These are phyloP conservation scores for Evernia prunastri DNA, from an alignment of 495 filamentous ascomycete genomes.

Conservation along the genomic window DNA sequence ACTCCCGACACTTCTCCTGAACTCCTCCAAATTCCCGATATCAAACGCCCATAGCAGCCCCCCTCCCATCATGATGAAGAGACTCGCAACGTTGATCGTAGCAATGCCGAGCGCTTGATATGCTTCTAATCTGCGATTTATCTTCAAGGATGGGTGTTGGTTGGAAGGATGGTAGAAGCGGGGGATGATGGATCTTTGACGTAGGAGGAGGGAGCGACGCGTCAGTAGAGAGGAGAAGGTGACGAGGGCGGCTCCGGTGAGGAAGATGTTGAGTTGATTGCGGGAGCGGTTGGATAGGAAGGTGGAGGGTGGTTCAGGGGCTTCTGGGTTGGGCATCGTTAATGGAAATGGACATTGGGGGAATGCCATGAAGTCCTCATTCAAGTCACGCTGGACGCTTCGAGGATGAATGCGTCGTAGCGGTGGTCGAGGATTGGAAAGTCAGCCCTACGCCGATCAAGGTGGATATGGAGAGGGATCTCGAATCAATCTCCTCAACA, in stretches of 20 bases:
- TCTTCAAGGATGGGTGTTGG: constrained; percentile 24
- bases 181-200: constrained; percentile 48
- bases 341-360: background rate
- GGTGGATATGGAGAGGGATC: no score
- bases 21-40: constrained; percentile 62
- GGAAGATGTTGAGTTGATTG: constrained; percentile 44
- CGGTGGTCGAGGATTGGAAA: background rate
- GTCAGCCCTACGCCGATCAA: background rate
- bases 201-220: constrained; percentile 55
- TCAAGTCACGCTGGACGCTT: background rate
- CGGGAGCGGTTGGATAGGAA: constrained; percentile 23
- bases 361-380: constrained; percentile 2
- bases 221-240: constrained; percentile 62
- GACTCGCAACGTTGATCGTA: constrained; percentile 68
- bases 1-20: constrained; percentile 48
- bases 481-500: no score
- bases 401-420: background rate
- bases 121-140: constrained; percentile 57
- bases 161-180: constrained; percentile 59
- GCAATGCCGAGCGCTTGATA: constrained; percentile 76
- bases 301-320: background rate
- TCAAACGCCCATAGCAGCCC: constrained; percentile 64
- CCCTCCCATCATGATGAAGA: constrained; percentile 62
- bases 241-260: constrained; percentile 68
- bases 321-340: constrained; percentile 13